Base-by-base conservation (phyloP, 108 stramenopile species). In the Pseudonitzschia delicatissima region DNA sequence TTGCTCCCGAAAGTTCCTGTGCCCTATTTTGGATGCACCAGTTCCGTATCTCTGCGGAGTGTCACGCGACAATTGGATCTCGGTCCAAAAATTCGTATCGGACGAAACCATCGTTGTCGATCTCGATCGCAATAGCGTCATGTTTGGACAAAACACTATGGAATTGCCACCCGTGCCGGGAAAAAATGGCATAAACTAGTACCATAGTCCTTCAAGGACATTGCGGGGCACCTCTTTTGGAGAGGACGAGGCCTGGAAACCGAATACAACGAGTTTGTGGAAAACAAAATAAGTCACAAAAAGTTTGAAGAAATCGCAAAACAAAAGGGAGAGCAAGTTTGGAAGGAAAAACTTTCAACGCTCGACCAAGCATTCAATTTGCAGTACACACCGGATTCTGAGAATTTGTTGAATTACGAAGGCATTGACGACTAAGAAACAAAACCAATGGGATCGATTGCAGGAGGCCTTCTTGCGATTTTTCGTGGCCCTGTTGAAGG, bases 31-130 rank as follows among this genome's bases (percentile, higher is more conserved):
- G 50, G 91, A 93, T 76, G 95, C 95, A 15, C 95, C 95, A 1
- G 84, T 96, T 65, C 95, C 95, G 0, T 96, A 90, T 58, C 72
- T 96, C n/a, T 86, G 86, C 66, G 95, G 95, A 2, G 85, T 96
- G 15, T 82, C 86, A 34, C 65, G 89, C 34, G 90, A 93, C 17
- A 90, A 81, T 66, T 85, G 92, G 69, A 61, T 87, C 1, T 57
- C 73, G 53, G 86, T 87, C 8, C 81, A 87, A 47, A 72, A 80
- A 52, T 85, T 86, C 64, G 83, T 94, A 18, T 78, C 74, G 13
- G 77, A 78, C 7, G 93, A 94, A 63, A 88, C 88, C 7, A 86
- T 96, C 18, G 88, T 96, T 8, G 95, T 96, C 6, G 92, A 96
- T 73, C 75, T 96, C 61, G 95, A 96, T 72, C 64, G 79, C 21